Conservation (phyloP, 257 asterid species). For the Ilex aquifolium region DNA sequence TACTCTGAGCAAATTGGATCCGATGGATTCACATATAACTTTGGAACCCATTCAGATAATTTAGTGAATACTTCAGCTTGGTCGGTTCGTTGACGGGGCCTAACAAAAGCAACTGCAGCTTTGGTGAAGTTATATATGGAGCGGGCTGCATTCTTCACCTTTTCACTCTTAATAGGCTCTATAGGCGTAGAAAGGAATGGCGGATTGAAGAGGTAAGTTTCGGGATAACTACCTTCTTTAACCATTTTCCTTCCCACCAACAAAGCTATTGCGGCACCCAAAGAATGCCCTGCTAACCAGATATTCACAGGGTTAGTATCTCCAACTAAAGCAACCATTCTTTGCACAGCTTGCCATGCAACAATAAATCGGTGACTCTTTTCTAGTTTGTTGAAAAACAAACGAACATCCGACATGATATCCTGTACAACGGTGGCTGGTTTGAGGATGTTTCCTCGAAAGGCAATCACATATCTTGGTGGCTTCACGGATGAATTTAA, state of each 20-base stretch:
- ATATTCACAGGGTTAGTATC: background rate
- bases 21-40: conserved; percentile 3
- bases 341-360: conserved; percentile 20
- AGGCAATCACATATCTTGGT: conserved; percentile 50
- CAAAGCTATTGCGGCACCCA: conserved; percentile 8
- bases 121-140: background rate
- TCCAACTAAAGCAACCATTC: background rate
- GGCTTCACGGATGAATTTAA: conserved; percentile 20
- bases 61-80: background rate
- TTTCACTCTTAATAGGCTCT: conserved; percentile 3
- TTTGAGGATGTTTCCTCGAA: conserved; percentile 56
- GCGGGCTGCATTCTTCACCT: conserved; percentile 4
- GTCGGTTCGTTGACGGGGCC: too few species aligned
- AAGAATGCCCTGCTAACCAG: conserved; percentile 15
- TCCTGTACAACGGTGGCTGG: conserved; percentile 42
- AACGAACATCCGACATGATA: conserved; percentile 48
- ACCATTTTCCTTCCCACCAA: conserved; percentile 3
- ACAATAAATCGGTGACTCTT: conserved; percentile 38
- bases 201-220: conserved; percentile 11
- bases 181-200: conserved; percentile 7
- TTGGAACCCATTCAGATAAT: conserved; percentile 8
- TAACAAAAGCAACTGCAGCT: background rate
- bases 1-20: conserved; percentile 7
- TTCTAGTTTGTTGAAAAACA: conserved; percentile 38
- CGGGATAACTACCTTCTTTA: background rate